Base-by-base conservation (phyloP, 768 basidiomycete species). In the Phaffia australis region DNA sequence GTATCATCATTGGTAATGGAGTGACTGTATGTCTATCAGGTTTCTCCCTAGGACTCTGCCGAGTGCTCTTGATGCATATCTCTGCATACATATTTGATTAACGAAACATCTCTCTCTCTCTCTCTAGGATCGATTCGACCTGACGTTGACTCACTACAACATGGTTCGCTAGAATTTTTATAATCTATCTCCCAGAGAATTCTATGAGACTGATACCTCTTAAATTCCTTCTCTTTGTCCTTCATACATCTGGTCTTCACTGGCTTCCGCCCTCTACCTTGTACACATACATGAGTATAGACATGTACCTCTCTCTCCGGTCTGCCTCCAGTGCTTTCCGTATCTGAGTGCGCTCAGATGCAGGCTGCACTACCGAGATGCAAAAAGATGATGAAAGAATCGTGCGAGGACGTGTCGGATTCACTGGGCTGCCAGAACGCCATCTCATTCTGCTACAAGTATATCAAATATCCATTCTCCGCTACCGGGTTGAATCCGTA, bases 331-430 rank as follows among this genome's bases (percentile, higher is more conserved):
- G 60, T 67, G 35, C 60, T 67, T 6, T 51, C 52, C 25, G 60
- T 62, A 6, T 21, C 46, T 2, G 52, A 61, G 25, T 67, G 66
- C 23, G 66, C 85, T 1, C 77, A 79, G 21, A 84, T 86, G 81
- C 85, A 85, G 74, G 77, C 79, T 48, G 80, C 82, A 9, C 78
- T 88, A 25, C 84, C 86, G 25, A 82, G 84, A 57, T 90, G 88
- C 74, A 76, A 83, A 70, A 79, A 79, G 68, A 79, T 79, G 48
- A 80, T 86, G 74, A 76, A 79, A 21, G 35, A 19, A 30, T 47
- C 35, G 18, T 16, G 83, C 50, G 65, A 63, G 51, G 60, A 63
- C 23, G 49, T 55, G 2, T 42, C 63, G 19, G 59, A 61, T 35
- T 57, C 62, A 6, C 48, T 69, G 0, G 64, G 46, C 0, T 69